phyloP scores from a whole-genome alignment of 129 eudicot species.

The Calendula officinalis region DNA sequence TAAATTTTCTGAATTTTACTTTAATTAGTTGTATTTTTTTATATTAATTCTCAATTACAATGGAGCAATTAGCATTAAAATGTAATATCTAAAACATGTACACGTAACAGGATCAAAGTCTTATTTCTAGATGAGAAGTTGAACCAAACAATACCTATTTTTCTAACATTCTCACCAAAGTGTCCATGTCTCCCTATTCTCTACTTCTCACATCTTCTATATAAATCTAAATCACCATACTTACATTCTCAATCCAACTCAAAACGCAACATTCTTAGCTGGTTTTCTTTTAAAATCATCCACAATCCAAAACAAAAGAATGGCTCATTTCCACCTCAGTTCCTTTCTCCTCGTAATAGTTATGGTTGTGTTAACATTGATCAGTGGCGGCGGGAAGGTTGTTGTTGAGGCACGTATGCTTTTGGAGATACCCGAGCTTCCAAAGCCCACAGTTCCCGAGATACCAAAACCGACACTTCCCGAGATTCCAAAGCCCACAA shows the following conservation, averaged over 20 bases:
- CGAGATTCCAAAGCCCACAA: slow-evolving; percentile 9
- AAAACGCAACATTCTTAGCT: background rate
- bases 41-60: no score
- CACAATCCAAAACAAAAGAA: background rate
- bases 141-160: slow-evolving; percentile 13
- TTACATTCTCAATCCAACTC: slow-evolving; percentile 4
- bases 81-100: no score
- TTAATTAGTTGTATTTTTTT: no score
- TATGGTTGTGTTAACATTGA: slow-evolving; percentile 15
- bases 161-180: slow-evolving; percentile 11
- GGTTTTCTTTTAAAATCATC: background rate
- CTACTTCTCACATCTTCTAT: slow-evolving; percentile 14
- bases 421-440: slow-evolving; percentile 25
- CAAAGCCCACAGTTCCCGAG: background rate
- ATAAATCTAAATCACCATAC: slow-evolving; percentile 2
- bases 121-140: slow-evolving; percentile 19
- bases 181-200: background rate
- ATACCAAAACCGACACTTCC: slow-evolving; percentile 10
- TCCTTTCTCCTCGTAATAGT: slow-evolving; percentile 10
- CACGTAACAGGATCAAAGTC: background rate
- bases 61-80: no score
- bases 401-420: slow-evolving; percentile 19
- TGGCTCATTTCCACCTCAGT: slow-evolving; percentile 15
- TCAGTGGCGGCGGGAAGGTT: background rate
- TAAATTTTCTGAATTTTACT: no score